Evolutionary conservation across 129 eudicot species (phyloP).

Genomic region (Kitagawia praeruptora): DNA sequence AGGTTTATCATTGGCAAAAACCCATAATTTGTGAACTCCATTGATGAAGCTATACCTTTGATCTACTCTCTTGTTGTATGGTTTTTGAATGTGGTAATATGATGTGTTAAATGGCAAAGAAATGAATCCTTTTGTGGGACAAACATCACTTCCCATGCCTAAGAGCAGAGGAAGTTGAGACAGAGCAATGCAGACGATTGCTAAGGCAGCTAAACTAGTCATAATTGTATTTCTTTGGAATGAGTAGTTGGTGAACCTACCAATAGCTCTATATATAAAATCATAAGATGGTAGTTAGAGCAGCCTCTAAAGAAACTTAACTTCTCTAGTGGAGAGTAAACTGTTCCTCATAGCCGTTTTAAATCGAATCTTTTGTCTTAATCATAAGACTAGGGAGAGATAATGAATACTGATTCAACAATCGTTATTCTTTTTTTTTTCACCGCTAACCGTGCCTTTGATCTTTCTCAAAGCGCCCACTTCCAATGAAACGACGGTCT

Average conservation of each 20-base stretch:
- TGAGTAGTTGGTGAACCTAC: not conserved
- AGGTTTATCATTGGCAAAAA: constrained; percentile 13
- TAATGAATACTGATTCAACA: too few relatives aligned
- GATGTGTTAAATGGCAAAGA: constrained; percentile 12
- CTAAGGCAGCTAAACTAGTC: not conserved
- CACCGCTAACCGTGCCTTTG: too few relatives aligned
- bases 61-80: constrained; percentile 4
- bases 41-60: constrained; percentile 6
- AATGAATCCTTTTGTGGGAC: constrained; percentile 9
- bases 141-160: not conserved
- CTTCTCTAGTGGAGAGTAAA: not conserved
- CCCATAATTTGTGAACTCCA: constrained; percentile 11
- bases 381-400: too few relatives aligned
- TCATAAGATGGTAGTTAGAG: not conserved
- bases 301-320: not conserved
- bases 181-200: not conserved
- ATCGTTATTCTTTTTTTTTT: too few relatives aligned
- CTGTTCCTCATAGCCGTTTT: not conserved
- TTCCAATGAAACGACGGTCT: too few relatives aligned
- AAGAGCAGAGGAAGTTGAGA: not conserved
- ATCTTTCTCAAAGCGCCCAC: too few relatives aligned
- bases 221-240: not conserved
- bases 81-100: constrained; percentile 15
- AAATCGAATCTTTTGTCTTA: not conserved
- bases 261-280: not conserved